Evolutionary conservation across 2,329 filamentous ascomycete species (phyloP), one percentile per base, ranked within the genome.

Genomic region (Cyphellophora europaea): DNA sequence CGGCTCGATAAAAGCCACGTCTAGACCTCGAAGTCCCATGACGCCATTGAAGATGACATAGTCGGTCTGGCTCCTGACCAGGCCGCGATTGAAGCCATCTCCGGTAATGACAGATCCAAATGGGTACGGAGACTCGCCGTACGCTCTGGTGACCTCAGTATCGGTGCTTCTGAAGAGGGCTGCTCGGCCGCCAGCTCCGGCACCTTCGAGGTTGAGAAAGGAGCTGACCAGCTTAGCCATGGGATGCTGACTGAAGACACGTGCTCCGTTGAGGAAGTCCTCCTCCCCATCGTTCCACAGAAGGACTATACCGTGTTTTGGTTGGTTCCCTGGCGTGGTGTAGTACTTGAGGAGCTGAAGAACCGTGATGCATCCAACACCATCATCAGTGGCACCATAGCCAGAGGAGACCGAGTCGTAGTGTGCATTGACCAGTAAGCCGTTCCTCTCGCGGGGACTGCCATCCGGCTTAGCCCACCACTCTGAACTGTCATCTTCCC

Each of bases 231-330:
- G 82, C 34, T 75, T 76, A 8, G 85, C 77, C 43, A 94, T 68
- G 0, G 87, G 83, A 54, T 88, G 86, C 47, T 86, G 77, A 17
- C 82, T 79, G 52, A 93, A 95, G 5, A 82, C 87, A 41, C 77
- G 74, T 5, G 89, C 87, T 1, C 91, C 91, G 45, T 93, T 84
- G 8, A 96, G 66, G 21, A 79, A 91, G 51, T 96, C 89, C 55
- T 98, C 91, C 54, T 98, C 91, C 21, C 83, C 89, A 52, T 96
- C 95, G 67, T 98, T 98, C 53, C 96, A 72, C 17, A 96, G 69
- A 6, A 86, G 71, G 11, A 96, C 74, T 28, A 98, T 71, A 2
- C 88, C 89, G 47, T 80, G 76, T 51, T 77, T 79, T 2, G 88
- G 88, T 52, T 77, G 77, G 44, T 83, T 76, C 17, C 71, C 77